phyloP scores from a whole-genome alignment of 2,329 filamentous ascomycete species.

The Epichloe gansuensis region DNA sequence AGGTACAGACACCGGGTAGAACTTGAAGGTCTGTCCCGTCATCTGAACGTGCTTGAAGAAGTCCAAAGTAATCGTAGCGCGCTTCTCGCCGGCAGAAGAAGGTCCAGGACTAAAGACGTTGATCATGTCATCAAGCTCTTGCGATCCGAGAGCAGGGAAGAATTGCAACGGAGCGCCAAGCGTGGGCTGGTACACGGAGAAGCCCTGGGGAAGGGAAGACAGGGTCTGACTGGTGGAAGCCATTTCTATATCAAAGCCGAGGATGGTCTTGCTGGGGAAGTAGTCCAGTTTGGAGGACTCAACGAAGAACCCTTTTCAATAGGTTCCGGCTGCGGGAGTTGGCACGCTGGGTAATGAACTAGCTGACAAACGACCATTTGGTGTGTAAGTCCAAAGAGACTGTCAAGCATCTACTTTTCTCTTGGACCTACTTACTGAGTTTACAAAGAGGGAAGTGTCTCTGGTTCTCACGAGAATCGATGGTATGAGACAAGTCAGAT shows the following conservation, averaged over 20 bases:
- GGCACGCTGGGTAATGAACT: background rate
- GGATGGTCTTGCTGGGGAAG: background rate
- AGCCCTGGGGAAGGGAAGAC: conserved; percentile 30
- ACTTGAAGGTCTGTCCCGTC: conserved; percentile 49
- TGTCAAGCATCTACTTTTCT: background rate
- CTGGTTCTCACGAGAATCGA: background rate
- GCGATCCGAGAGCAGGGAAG: conserved; percentile 49
- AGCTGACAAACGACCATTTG: background rate
- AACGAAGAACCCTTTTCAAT: conserved; percentile 4
- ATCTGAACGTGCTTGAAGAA: conserved; percentile 42
- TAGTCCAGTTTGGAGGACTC: background rate
- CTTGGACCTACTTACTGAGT: background rate
- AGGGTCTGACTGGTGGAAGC: conserved; percentile 9
- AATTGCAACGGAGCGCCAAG: conserved; percentile 50
- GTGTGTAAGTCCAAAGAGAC: conserved; percentile 1
- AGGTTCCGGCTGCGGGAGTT: background rate
- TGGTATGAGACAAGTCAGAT: background rate
- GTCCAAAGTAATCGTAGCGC: conserved; percentile 44
- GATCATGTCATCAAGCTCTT: conserved; percentile 50
- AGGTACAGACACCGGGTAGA: conserved; percentile 37
- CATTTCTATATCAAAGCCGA: conserved; percentile 13
- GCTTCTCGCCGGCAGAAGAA: conserved; percentile 44
- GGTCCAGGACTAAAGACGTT: conserved; percentile 44
- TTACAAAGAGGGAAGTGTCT: background rate
- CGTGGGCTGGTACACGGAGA: conserved; percentile 47